Evolutionary conservation across 192 early-diverging fungal genomes (phyloP), one percentile per base, ranked within the genome.

Genomic region (Pilaira anomala): DNA sequence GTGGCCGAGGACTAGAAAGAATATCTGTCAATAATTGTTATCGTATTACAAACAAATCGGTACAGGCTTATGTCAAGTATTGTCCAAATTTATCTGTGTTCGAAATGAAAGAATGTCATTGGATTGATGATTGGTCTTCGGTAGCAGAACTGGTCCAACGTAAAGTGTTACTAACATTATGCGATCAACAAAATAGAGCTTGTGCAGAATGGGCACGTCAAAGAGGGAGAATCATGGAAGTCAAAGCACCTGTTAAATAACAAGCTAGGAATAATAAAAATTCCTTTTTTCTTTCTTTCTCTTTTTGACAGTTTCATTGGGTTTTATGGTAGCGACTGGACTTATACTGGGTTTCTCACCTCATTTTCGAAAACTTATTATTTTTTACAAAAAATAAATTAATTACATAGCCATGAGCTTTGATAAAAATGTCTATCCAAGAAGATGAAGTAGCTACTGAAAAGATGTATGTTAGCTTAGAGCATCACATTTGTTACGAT

Each of bases 71-170:
- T 48, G 63, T 79, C 50, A 42, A 66, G n/a, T 57, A 77, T 24
- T 80, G 77, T 42, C 76, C 73, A 1, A 68, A 72, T 24, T 62
- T 83, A 14, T 72, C 73, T 11, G 80, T 83, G 2, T 75, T 83
- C 65, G 78, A 79, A 66, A 77, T 83, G 59, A 79, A 79, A 50
- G 73, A 83, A 24, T 83, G 80, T 28, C 68, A 76, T 26, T 50
- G 71, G 22, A 71, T 82, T 9, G 64, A 71, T 26, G 78, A 82
- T 41, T 80, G 78, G 80, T 71, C 66, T 21, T 67, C 72, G 1
- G 42, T 82, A 7, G 75, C 69, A 21, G 69, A 67, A 3, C 65
- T 83, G 9, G 75, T 79, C 1, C 56, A 70, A 8, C 60, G 76
- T 14, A 66, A 77, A 16, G 76, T 83, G 6, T 62, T 79, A 12